These are phyloP conservation scores for Apiotrichum siamense DNA, from an alignment of 1,284 basidiomycete genomes.

Conservation along the genomic window DNA sequence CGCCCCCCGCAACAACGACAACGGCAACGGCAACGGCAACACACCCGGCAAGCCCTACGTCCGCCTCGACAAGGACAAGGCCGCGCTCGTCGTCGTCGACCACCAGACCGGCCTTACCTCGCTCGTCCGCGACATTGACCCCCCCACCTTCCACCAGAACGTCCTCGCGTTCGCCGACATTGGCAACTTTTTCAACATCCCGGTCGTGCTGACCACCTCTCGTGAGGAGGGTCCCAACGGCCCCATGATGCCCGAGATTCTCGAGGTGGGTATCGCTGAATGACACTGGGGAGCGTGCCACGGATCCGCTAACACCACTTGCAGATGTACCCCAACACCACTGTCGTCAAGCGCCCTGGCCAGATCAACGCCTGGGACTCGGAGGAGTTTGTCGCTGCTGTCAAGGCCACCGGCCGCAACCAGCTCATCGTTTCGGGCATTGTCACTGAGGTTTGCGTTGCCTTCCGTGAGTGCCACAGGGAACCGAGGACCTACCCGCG, in stretches of 20 bases:
- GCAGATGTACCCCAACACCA: background rate
- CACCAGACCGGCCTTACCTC: slow-evolving; percentile 11
- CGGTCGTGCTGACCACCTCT: slow-evolving; percentile 8
- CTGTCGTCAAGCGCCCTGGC: slow-evolving; percentile 7
- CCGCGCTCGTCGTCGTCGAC: slow-evolving; percentile 9
- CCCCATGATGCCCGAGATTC: slow-evolving; percentile 10
- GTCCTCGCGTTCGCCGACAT: slow-evolving; percentile 11
- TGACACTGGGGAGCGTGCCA: too few relatives aligned
- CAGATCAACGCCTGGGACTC: slow-evolving; percentile 17
- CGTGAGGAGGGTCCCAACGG: slow-evolving; percentile 14
- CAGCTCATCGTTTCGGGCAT: slow-evolving; percentile 13
- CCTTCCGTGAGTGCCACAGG: too few relatives aligned
- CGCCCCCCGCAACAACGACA: background rate
- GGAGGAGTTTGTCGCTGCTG: slow-evolving; percentile 10
- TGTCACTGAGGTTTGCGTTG: slow-evolving; percentile 14
- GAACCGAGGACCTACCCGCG: too few relatives aligned
- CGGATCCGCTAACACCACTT: too few relatives aligned
- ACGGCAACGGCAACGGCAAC: background rate
- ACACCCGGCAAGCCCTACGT: slow-evolving; percentile 6
- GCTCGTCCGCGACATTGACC: slow-evolving; percentile 12
- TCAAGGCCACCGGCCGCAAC: slow-evolving; percentile 8
- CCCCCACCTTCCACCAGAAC: slow-evolving; percentile 4
- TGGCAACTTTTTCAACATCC: slow-evolving; percentile 8
- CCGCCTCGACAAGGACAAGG: slow-evolving; percentile 11
- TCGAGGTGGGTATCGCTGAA: too few relatives aligned